These are phyloP conservation scores for Symbiotaphrina buchneri DNA, from an alignment of 495 filamentous ascomycete species.

Conservation along the genomic window DNA sequence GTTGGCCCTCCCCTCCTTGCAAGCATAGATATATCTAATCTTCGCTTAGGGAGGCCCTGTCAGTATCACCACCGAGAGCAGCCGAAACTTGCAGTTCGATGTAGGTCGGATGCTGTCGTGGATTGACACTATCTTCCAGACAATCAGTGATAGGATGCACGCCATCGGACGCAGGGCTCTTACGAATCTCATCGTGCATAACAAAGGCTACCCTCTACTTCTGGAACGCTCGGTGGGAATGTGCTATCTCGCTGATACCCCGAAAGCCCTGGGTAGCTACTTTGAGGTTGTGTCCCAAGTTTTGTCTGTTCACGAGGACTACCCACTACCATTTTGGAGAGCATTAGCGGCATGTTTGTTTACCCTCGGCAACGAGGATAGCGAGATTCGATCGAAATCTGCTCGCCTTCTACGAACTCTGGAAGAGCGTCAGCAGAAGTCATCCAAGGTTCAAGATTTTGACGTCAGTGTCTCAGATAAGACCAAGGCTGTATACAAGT, in stretches of 20 bases:
- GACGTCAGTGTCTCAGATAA: constrained; percentile 98
- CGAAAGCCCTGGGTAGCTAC: constrained; percentile 82
- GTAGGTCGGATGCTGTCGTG: constrained; percentile 78
- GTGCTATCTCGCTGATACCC: constrained; percentile 57
- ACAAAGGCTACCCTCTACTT: constrained; percentile 61
- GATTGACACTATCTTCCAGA: constrained; percentile 86
- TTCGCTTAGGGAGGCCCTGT: constrained; percentile 49
- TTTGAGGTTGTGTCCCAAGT: constrained; percentile 83
- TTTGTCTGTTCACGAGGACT: constrained; percentile 55
- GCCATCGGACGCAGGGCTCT: constrained; percentile 77
- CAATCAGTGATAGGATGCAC: constrained; percentile 71
- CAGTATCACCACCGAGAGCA: constrained; percentile 66
- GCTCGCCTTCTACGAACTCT: constrained; percentile 62
- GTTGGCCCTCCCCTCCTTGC: constrained; percentile 6
- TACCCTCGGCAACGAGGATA: constrained; percentile 75
- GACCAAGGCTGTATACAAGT: constrained; percentile 92
- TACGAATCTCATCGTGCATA: constrained; percentile 78
- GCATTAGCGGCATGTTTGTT: constrained; percentile 72
- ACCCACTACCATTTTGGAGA: constrained; percentile 73
- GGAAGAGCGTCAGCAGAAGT: constrained; percentile 66
- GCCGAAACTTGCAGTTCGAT: constrained; percentile 69
- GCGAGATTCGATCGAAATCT: constrained; percentile 70
- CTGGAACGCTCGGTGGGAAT: constrained; percentile 70
- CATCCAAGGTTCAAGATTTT: constrained; percentile 82
- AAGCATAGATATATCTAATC: not conserved